phyloP scores from a whole-genome alignment of 331 rosid species.

The Dryas integrifolia region DNA sequence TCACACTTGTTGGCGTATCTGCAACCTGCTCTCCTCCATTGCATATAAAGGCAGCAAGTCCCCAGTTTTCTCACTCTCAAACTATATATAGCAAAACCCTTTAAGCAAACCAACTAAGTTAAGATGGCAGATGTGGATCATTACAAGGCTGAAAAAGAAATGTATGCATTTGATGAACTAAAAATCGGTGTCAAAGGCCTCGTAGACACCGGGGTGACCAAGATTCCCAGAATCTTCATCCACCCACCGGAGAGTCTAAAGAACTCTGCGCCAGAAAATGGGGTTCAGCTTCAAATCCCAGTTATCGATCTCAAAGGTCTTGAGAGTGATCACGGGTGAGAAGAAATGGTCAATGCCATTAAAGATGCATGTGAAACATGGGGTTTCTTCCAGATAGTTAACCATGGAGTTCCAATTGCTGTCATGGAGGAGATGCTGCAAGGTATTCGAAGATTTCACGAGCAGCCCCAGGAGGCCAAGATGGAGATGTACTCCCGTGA shows the following conservation, averaged over 20 bases:
- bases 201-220: background rate
- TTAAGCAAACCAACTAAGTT: background rate
- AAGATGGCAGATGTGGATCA: background rate
- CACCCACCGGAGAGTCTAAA: background rate
- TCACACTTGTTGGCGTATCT: too few species aligned
- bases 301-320: conserved; percentile 13
- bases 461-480: conserved; percentile 20
- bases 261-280: background rate
- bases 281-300: background rate
- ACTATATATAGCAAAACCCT: too few species aligned
- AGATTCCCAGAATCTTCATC: conserved; percentile 18
- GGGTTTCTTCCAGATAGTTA: conserved; percentile 26
- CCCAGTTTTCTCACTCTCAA: too few species aligned
- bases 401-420: conserved; percentile 20
- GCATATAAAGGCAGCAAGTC: too few species aligned
- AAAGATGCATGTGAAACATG: conserved; percentile 3
- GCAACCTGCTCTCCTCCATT: too few species aligned
- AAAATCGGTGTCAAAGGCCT: conserved; percentile 24
- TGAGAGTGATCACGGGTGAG: background rate
- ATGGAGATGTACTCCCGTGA: conserved; percentile 16
- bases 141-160: background rate
- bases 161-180: background rate
- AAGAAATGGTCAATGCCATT: background rate
- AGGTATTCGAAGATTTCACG: conserved; percentile 19
- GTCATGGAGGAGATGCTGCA: conserved; percentile 12